Evolutionary conservation across 2,329 filamentous ascomycete genomes (phyloP).

Genomic region (Aspergillus candidus): DNA sequence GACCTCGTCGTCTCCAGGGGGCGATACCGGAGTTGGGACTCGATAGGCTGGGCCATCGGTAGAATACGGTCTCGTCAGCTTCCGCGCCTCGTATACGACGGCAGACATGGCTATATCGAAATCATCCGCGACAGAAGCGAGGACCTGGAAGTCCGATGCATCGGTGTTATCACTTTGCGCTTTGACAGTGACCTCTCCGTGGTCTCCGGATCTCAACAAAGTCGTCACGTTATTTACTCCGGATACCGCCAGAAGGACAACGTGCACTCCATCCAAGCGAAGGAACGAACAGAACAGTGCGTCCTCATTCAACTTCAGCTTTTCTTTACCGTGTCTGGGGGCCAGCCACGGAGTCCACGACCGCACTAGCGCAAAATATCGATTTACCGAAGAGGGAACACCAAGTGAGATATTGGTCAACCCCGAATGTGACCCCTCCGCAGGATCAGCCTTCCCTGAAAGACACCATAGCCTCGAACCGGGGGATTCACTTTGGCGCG

Average conservation of each 20-base stretch:
- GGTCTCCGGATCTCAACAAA: constrained; percentile 57
- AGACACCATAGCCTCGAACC: constrained; percentile 37
- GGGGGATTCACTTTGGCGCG: constrained; percentile 36
- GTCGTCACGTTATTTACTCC: constrained; percentile 65
- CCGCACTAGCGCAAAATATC: constrained; percentile 78
- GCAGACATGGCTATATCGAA: constrained; percentile 74
- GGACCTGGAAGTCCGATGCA: constrained; percentile 52
- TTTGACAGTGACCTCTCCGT: constrained; percentile 63
- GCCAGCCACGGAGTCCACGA: constrained; percentile 80
- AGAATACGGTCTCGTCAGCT: constrained; percentile 44
- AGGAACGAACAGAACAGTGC: constrained; percentile 74
- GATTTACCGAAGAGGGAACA: constrained; percentile 56
- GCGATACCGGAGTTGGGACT: constrained; percentile 21
- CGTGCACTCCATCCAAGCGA: constrained; percentile 61
- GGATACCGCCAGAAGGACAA: constrained; percentile 74
- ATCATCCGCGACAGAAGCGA: constrained; percentile 64
- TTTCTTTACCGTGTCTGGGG: constrained; percentile 69
- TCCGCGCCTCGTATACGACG: constrained; percentile 81
- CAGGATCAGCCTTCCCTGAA: constrained; percentile 55
- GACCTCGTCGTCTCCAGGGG: constrained; percentile 37
- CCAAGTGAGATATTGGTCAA: constrained; percentile 56
- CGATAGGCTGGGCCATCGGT: constrained; percentile 10
- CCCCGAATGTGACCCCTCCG: constrained; percentile 51
- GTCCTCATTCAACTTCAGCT: constrained; percentile 67
- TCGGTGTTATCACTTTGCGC: constrained; percentile 63